Evolutionary conservation across 2,329 filamentous ascomycete genomes (phyloP), one percentile per base, ranked within the genome.

Genomic region (Epicoccum nigrum): DNA sequence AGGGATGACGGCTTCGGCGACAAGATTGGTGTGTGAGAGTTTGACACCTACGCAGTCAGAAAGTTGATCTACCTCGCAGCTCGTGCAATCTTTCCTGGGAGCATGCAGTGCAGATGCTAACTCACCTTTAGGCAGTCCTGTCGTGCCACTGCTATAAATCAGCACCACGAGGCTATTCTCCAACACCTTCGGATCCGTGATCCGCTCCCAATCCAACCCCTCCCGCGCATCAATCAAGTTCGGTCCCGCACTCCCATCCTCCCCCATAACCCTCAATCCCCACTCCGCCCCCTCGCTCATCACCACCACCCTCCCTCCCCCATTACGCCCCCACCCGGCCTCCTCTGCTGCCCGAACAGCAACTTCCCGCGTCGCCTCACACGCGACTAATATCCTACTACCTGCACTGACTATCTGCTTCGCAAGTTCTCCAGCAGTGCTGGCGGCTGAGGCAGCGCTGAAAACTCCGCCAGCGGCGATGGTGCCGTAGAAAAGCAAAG

Each of bases 401-500:
- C 69, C 67, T 0, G 75, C 78, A 19, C 76, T 70, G 13, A 68
- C 70, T 12, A 81, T 70, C 56, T 80, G 78, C 20, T 79, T 74
- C 3, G 76, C 76, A 7, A 86, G 67, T 20, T 86, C 84, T 2
- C 71, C 60, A 0, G 76, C 71, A 0, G 82, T 83, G 4, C 76
- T 78, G 0, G 77, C 74, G 0, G 81, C 74, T 38, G 77, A 81
- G 0, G 81, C 81, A 4, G 81, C 79, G 6, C 81, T 82, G 59
- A 83, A 86, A 20, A 86, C 77, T 15, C 83, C 84, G 1, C 80
- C 83, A 2, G 83, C 82, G 3, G 81, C 83, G 37, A 86, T 74
- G 44, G 84, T 78, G 12, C 79, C 81, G 56, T 77, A 86, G 61
- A 83, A 82, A 1, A 83, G 57, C 11, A 78, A 74, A 0, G 82